phyloP scores from a whole-genome alignment of 2,329 filamentous ascomycete genomes.

The Botrytis pseudocinerea region DNA sequence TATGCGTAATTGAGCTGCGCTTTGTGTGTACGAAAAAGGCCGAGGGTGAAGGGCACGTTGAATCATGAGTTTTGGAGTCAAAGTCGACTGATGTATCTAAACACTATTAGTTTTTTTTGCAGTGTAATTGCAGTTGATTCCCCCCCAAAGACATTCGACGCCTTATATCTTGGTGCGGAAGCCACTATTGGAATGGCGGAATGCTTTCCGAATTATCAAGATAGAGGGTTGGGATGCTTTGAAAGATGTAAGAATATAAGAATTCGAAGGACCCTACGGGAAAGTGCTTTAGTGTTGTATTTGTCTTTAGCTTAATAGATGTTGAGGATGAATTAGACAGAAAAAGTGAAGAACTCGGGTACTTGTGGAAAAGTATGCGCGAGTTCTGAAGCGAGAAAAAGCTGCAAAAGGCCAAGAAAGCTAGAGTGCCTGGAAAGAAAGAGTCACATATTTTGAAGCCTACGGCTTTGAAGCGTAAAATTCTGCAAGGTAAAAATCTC shows the following conservation, averaged over 20 bases:
- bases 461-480: neutral
- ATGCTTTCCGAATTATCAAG: neutral
- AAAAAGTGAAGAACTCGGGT: too few species aligned
- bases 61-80: neutral
- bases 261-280: neutral
- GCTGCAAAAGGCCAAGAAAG: neutral
- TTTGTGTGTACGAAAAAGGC: neutral
- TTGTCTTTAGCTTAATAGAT: too few species aligned
- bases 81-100: neutral
- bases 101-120: neutral
- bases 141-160: too few species aligned
- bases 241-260: neutral
- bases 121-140: neutral
- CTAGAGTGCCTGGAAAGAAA: neutral
- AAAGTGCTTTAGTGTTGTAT: neutral
- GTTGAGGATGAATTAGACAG: too few species aligned
- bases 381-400: slow-evolving; percentile 15
- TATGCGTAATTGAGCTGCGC: neutral
- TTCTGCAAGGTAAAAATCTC: neutral
- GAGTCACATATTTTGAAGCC: neutral
- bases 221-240: too few species aligned
- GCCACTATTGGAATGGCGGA: too few species aligned
- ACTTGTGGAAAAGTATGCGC: neutral
- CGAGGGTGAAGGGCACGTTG: neutral
- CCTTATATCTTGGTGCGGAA: neutral